A percentile compares a stretch with the other conserved stretches of the same genome.
phyloP scores from a whole-genome alignment of 148 eudicot species.

The Rhododendron kiyosumense region DNA sequence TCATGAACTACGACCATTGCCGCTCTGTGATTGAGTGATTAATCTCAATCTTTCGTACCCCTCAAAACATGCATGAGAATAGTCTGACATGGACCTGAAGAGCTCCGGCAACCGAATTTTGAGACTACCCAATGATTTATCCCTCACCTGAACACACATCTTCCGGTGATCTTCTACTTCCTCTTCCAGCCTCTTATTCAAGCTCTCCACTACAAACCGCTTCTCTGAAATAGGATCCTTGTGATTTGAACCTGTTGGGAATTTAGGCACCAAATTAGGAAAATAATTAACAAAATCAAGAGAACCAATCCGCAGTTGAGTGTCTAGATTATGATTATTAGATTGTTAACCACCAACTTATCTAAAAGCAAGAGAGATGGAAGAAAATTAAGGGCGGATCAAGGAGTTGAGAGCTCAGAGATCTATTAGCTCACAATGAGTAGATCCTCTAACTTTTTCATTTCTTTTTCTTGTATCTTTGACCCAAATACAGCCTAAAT shows the following conservation, averaged over 20 bases:
- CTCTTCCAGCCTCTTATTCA: slow-evolving; percentile 74
- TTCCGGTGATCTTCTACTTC: slow-evolving; percentile 66
- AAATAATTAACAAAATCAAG: neutral
- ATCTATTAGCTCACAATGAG: neutral
- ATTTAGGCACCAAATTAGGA: neutral
- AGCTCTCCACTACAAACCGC: slow-evolving; percentile 56
- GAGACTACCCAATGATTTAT: slow-evolving; percentile 70
- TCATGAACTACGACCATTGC: slow-evolving; percentile 29
- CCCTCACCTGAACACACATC: slow-evolving; percentile 82
- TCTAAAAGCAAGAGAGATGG: neutral
- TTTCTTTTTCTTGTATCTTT: neutral
- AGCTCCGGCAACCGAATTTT: slow-evolving; percentile 78
- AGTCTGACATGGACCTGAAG: slow-evolving; percentile 72
- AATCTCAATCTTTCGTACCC: slow-evolving; percentile 49
- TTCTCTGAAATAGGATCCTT: slow-evolving; percentile 58
- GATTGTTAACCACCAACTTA: too few relatives aligned
- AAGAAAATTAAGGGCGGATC: neutral
- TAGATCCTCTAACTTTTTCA: neutral
- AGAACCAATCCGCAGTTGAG: neutral
- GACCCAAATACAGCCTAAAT: neutral
- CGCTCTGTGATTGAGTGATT: slow-evolving; percentile 41
- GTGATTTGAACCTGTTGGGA: slow-evolving; percentile 21
- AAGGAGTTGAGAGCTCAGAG: neutral
- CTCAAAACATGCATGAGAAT: slow-evolving; percentile 52
- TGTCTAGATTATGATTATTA: neutral